These are phyloP conservation scores for Tulasnella sp. DNA, from an alignment of 768 basidiomycete species.

Conservation along the genomic window DNA sequence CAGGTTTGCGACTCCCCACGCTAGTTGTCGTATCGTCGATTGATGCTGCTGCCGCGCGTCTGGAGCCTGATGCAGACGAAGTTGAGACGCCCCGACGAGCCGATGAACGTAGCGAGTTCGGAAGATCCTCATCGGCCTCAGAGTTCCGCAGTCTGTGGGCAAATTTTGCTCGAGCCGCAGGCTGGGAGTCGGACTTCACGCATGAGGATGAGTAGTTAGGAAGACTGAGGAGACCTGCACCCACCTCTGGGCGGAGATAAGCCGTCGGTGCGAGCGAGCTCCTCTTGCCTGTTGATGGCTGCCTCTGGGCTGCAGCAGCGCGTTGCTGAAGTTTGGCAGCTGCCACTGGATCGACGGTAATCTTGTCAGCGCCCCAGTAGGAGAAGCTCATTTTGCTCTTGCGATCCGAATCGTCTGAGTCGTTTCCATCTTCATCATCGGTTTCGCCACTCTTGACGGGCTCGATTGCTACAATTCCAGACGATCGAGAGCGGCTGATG, in stretches of 20 bases:
- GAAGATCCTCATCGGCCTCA: conserved; percentile 40
- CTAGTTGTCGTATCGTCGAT: conserved; percentile 39
- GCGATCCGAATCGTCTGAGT: conserved; percentile 81
- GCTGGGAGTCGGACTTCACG: conserved; percentile 43
- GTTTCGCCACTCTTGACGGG: conserved; percentile 54
- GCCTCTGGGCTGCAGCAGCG: conserved; percentile 41
- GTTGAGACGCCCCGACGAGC: conserved; percentile 46
- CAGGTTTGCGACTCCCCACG: conserved; percentile 34
- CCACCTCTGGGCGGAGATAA: conserved; percentile 43
- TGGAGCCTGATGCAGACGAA: conserved; percentile 17
- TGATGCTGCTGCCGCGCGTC: conserved; percentile 18
- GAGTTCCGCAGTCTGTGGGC: conserved; percentile 73
- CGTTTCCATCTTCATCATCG: conserved; percentile 51
- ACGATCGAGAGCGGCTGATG: conserved; percentile 49
- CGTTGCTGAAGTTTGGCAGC: not conserved
- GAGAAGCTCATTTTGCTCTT: conserved; percentile 94
- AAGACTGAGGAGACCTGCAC: conserved; percentile 20
- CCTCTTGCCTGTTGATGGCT: conserved; percentile 41
- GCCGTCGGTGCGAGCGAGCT: conserved; percentile 47
- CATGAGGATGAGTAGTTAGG: conserved; percentile 28
- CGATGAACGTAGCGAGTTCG: conserved; percentile 31
- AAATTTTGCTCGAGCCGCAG: conserved; percentile 90
- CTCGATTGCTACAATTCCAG: conserved; percentile 52
- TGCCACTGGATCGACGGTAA: conserved; percentile 72
- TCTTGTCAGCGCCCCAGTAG: conserved; percentile 89